Base-by-base conservation (phyloP, 164 flowering plant species). In the Santalum album region DNA sequence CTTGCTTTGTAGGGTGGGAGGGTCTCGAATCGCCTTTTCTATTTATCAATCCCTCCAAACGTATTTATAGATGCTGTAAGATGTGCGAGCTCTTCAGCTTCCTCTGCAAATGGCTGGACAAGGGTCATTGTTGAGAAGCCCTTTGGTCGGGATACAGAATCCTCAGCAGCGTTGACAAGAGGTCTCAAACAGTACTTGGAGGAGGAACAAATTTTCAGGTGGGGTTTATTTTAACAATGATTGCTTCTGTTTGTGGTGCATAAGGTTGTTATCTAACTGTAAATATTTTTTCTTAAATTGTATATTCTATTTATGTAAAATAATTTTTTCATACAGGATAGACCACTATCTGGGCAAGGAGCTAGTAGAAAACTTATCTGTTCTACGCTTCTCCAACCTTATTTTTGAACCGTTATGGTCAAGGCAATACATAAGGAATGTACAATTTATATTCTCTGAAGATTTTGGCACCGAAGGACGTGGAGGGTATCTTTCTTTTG, bases 391-490 rank as follows among this genome's bases (percentile, higher is more conserved):
- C 69, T 86, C 98, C 14, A 91, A 91, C 59, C 96, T 91, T 34
- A 71, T 91, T 43, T 91, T 88, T 55, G 95, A 88, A 59, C 98
- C 98, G 15, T 67, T 91, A 27, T 91, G 96, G 98, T 84, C 95
- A 39, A 86, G 98, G 69, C 81, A 86, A 65, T 91, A 86, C 51
- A 91, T 88, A 27, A 75, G 90, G 48, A 91, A 81, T 69, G 96
- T 90, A 17, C 98, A 90, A 64, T 72, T 90, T 17, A 83, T 87
- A 65, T 90, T 90, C 65, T 85, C 96, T 36, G 96, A 87, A 71
- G 96, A 90, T 75, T 90, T 90, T 72, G 97, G 97, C 61, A 87
- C 97, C 21, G 97, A 90, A 74, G 96, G 97, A 40, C 82, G 97
- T 52, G 96, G 97, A 62, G 97, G 97, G 95, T 91, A 75, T 56